Conservation (phyloP, 2,329 filamentous ascomycete genomes). For the Calonectria hawksworthii region DNA sequence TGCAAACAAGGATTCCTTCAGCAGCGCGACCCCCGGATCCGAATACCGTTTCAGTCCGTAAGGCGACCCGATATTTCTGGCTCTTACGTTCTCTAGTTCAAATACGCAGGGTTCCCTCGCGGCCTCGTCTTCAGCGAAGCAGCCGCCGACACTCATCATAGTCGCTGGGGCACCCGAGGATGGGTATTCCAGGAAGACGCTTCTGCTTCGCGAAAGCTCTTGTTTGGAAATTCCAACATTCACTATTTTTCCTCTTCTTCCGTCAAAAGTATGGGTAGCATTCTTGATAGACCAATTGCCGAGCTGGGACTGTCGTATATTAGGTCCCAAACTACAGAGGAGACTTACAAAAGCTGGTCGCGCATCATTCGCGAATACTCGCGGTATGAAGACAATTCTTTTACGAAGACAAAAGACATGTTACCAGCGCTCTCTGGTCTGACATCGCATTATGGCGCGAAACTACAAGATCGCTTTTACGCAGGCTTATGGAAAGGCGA, state of each 20-base stretch:
- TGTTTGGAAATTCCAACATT: slow-evolving; percentile 5
- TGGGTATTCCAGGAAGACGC: background rate
- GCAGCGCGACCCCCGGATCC: background rate
- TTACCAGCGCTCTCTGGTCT: background rate
- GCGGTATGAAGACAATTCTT: background rate
- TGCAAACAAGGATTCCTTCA: background rate
- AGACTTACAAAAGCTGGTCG: background rate
- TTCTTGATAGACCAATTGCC: background rate
- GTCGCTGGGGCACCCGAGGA: background rate
- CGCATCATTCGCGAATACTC: slow-evolving; percentile 4
- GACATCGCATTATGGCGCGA: background rate
- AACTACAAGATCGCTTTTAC: background rate
- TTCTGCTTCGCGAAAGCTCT: background rate
- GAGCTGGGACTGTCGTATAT: background rate
- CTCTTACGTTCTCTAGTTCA: background rate
- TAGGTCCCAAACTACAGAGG: background rate
- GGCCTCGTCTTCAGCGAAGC: background rate
- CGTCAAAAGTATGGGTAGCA: background rate
- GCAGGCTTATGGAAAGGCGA: background rate
- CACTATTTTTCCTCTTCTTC: background rate
- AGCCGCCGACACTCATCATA: background rate
- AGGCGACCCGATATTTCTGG: background rate
- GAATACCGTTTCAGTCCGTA: background rate
- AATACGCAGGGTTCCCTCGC: background rate
- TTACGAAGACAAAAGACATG: slow-evolving; percentile 6